Base-by-base conservation (phyloP, 345 rosid genomes). In the Mangifera indica region DNA sequence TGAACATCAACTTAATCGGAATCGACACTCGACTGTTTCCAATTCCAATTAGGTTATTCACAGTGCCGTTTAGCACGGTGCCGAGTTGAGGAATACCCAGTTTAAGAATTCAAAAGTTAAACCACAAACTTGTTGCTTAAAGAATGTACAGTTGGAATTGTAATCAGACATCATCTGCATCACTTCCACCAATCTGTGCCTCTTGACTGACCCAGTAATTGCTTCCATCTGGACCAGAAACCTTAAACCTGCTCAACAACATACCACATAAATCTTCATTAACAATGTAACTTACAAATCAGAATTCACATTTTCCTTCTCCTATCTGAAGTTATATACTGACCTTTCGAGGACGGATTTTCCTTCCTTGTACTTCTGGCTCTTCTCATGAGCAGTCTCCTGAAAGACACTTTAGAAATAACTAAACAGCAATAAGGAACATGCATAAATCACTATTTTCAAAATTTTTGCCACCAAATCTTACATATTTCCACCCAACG, bases 401-500 rank as follows among this genome's bases (percentile, higher is more conserved):
- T 95, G 89, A 65, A 81, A 87, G 60, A 84, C 78, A 71, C 63
- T 67, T 60, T 60, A 70, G 64, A 3, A 60, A 63, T 81, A 75
- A 81, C 64, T 60, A 64, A 37, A 78, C 37, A 42, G 60, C 66
- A 59, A 78, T 58, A 64, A 72, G 25, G 13, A 69, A 61, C 45
- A 70, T 32, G 46, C 25, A 57, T 29, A 66, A 68, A 60, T 66
- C 40, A 71, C 0, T 58, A 63, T 51, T 72, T 25, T 65, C 8
- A 55, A 45, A 54, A 44, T n/a, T 49, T 49, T 57, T 25, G 34
- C 18, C 45, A 20, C 42, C 17, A 56, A 51, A 66, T 79, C 97
- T 95, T 89, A 95, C 97, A 49, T 95, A 95, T 91, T 72, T 95
- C 99, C 98, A 95, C 34, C 98, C 99, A 15, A 95, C 96, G 66